Percentiles rank a stretch among this genome's conserved stretches.
Evolutionary conservation across 371 early-diverging fungal species (phyloP).

Genomic region (Actinomucor elegans): DNA sequence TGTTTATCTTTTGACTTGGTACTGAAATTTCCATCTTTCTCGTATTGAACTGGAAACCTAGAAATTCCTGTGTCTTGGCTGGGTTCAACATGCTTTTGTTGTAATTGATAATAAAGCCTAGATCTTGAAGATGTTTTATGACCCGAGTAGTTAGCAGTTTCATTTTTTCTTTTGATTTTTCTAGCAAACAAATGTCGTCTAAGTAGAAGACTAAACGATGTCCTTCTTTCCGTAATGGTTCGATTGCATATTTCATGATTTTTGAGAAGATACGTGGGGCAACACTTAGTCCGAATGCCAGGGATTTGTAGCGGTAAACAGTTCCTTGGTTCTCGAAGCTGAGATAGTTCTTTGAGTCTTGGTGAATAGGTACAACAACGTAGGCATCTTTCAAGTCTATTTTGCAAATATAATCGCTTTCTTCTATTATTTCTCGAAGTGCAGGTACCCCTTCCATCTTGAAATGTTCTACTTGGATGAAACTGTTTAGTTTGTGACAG

Average conservation of each 20-base stretch:
- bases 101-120: conserved; percentile 4
- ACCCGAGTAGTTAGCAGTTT: neutral
- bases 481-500: conserved; percentile 2
- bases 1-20: neutral
- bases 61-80: neutral
- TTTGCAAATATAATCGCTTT: conserved; percentile 6
- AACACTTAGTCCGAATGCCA: conserved; percentile 7
- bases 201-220: conserved; percentile 8
- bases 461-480: conserved; percentile 9
- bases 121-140: neutral
- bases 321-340: neutral
- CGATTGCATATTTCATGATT: too few species aligned
- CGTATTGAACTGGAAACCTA: neutral
- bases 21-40: conserved; percentile 1
- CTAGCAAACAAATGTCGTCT: conserved; percentile 18
- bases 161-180: neutral
- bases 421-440: conserved; percentile 3
- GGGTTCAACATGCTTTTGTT: conserved; percentile 1
- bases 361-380: conserved; percentile 11
- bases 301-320: conserved; percentile 7
- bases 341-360: neutral
- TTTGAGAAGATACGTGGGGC: neutral
- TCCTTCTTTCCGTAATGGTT: conserved; percentile 1
- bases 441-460: too few species aligned
- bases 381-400: too few species aligned